Evolutionary conservation across 805 yeast genomes (phyloP), one percentile per base, ranked within the genome.

Genomic region (Grigorovia jiainica): DNA sequence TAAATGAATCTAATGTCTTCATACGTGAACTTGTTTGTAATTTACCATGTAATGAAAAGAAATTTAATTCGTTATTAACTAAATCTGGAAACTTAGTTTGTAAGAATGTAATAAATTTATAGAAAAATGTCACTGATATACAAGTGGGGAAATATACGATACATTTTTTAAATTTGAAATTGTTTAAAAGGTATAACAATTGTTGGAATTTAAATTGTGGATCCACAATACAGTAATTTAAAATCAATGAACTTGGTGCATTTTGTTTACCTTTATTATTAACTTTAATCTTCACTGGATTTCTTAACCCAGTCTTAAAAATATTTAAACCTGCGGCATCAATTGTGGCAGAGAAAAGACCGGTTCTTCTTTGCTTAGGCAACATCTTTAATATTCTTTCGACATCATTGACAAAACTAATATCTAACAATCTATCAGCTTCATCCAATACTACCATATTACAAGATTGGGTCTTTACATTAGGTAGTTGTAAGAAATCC

Each of bases 141-240:
- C 97, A 87, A 1, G 97, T 89, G 7, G 97, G 95, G 54, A 90
- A 80, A 62, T 90, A 92, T 1, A 87, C 95, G 36, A 92, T 89
- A 16, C 86, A 78, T 64, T 87, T 92, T 46, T 76, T 78, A 68
- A 71, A 87, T 37, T 73, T 71, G 47, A 71, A 72, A 20, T 71
- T 68, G 23, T 65, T 57, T 5, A 86, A 53, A 10, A 85, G 49
- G 34, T 75, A 65, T 5, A 86, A 50, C 24, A 87, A 60, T 2
- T 70, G 58, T 18, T 82, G 72, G 19, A 89, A 53, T 57, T 89
- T 90, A 8, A 62, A 46, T 21, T 72, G 73, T 0, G 94, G 80
- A 6, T 75, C 61, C 1, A 81, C 68, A 8, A 76, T 62, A 54
- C 76, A 65, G 60, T 82, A 86, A 25, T 72, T 68, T 4, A 90